Percentiles rank a stretch among this genome's conserved stretches.
These are phyloP conservation scores for Eucalyptus brandiana DNA, from an alignment of 345 rosid genomes.

Conservation along the genomic window DNA sequence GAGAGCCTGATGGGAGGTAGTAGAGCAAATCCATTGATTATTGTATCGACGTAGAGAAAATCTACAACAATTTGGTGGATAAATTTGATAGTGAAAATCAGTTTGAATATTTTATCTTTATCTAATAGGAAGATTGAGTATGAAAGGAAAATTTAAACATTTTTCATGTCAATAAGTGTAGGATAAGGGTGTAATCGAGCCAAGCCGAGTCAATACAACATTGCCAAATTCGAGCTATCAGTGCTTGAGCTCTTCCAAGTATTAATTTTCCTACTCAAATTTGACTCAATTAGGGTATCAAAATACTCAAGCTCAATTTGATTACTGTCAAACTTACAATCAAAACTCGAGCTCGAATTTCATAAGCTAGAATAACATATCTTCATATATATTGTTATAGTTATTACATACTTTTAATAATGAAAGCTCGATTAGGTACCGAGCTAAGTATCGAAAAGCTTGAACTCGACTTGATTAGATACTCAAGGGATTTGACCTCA, in stretches of 20 bases:
- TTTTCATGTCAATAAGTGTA: not conserved
- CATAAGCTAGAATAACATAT: not conserved
- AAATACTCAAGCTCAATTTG: no score
- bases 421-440: not conserved
- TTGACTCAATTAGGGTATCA: not conserved
- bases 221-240: not conserved
- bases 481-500: not conserved
- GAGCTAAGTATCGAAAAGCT: not conserved
- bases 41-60: not conserved
- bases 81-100: not conserved
- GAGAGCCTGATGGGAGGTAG: no score
- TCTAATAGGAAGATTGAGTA: not conserved
- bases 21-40: no score
- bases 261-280: not conserved
- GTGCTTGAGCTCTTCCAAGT: not conserved
- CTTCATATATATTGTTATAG: not conserved
- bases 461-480: not conserved
- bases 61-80: not conserved
- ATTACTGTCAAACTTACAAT: no score
- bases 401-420: not conserved
- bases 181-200: not conserved
- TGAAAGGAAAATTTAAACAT: not conserved
- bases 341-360: not conserved
- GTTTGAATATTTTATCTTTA: not conserved
- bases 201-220: accelerated